Conservation (phyloP, 2,329 filamentous ascomycete genomes). For the Camptophora hylomeconis region DNA sequence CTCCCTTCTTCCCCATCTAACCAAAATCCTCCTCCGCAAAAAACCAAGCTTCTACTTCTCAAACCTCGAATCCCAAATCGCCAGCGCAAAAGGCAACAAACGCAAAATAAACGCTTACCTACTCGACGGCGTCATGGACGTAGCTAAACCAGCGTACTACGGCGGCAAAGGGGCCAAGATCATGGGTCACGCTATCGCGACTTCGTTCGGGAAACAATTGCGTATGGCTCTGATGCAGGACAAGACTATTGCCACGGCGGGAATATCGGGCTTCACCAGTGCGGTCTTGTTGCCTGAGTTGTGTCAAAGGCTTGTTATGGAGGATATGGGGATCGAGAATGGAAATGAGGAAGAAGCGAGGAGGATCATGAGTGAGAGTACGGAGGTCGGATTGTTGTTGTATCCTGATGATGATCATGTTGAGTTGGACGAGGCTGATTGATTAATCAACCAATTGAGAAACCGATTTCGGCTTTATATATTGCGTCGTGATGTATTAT, state of each 20-base stretch:
- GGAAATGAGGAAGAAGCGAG: slow-evolving; percentile 28
- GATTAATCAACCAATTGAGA: too few species aligned
- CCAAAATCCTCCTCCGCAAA: slow-evolving; percentile 46
- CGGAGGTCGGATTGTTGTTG: slow-evolving; percentile 52
- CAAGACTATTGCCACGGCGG: slow-evolving; percentile 51
- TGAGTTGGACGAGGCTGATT: slow-evolving; percentile 26
- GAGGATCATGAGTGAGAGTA: slow-evolving; percentile 52
- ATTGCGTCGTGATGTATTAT: too few species aligned
- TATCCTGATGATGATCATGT: slow-evolving; percentile 52
- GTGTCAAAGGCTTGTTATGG: slow-evolving; percentile 41
- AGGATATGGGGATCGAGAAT: slow-evolving; percentile 38
- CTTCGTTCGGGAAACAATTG: slow-evolving; percentile 45
- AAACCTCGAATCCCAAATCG: slow-evolving; percentile 30
- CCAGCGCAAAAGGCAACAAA: slow-evolving; percentile 11
- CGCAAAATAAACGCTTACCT: slow-evolving; percentile 34
- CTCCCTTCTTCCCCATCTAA: slow-evolving; percentile 42
- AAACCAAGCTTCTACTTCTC: slow-evolving; percentile 47
- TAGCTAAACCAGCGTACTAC: slow-evolving; percentile 67
- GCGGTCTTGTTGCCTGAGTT: slow-evolving; percentile 65
- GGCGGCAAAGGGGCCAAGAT: slow-evolving; percentile 58
- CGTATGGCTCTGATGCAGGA: slow-evolving; percentile 52
- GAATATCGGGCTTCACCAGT: slow-evolving; percentile 57
- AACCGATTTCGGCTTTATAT: too few species aligned
- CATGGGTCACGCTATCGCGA: slow-evolving; percentile 41
- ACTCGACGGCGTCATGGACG: slow-evolving; percentile 32